Evolutionary conservation across 495 filamentous ascomycete species (phyloP), one percentile per base, ranked within the genome.

Genomic region (Tetracladium marchalianum): DNA sequence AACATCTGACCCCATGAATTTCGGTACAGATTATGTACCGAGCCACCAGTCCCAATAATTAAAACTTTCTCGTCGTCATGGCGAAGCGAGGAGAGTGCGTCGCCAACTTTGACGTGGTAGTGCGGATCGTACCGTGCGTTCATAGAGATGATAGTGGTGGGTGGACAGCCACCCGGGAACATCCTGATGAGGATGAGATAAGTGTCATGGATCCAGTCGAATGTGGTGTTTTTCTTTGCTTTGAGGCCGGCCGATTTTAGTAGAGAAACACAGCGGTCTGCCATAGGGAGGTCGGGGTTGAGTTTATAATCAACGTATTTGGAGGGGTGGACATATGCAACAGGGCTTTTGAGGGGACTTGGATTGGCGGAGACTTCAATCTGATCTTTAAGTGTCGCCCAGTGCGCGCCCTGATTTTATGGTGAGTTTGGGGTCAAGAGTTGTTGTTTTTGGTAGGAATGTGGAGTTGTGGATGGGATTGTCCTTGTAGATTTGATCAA

Each of bases 181-280:
- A 79, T 80, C 39, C 73, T 68, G 52, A 79, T 76, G 31, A 79
- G 63, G 47, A 80, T 72, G 10, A 80, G 67, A 53, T 73, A 79
- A 12, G 75, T 76, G 59, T 80, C 76, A 63, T 80, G 76, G 55
- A 80, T 79, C 75, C 73, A 77, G 48, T 77, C 69, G 51, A 80
- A 78, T 1, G 50, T 64, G 1, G 53, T 32, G 53, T 77, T 76
- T 1, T 55, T 57, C 6, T 51, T 32, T 8, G 63, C 70, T 40
- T 71, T 64, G 63, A 76, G 73, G 17, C 72, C 72, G 8, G 62
- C 65, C 4, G 52, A 32, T 16, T 50, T 40, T 1, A 80, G 64
- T 46, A 71, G 60, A 1, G 50, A 15, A 41, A 76, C 63, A 57
- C 71, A 70, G 4, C 61, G 59, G 10, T 69, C 53, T 2, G 66